Conservation (phyloP, 257 asterid species). For the Eucommia ulmoides region DNA sequence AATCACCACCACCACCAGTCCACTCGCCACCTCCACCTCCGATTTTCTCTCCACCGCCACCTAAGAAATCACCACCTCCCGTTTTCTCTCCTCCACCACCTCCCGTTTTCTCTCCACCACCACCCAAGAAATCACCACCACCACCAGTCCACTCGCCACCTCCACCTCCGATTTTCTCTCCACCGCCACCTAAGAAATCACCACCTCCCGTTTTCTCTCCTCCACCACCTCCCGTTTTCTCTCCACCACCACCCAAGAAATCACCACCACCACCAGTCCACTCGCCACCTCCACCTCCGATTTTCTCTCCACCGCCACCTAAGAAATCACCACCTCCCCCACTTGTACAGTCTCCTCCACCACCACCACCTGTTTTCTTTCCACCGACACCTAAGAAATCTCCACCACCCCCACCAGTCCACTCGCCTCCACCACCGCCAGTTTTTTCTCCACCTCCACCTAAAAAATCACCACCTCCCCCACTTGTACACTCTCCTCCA, state of each 20-base stretch:
- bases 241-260: neutral
- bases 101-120: neutral
- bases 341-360: neutral
- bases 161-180: neutral
- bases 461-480: neutral
- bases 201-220: too few species aligned
- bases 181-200: neutral
- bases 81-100: slow-evolving; percentile 6
- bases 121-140: neutral
- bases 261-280: slow-evolving; percentile 3
- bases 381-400: neutral
- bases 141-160: neutral
- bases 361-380: neutral
- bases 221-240: neutral
- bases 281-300: neutral
- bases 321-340: too few species aligned
- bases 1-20: slow-evolving; percentile 7
- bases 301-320: neutral
- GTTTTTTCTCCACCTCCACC: neutral
- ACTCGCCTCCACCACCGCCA: neutral
- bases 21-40: neutral
- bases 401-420: neutral
- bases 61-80: too few species aligned
- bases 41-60: slow-evolving; percentile 7
- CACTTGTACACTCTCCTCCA: neutral